phyloP scores from a whole-genome alignment of 495 filamentous ascomycete genomes.

The Aspergillus wentii region DNA sequence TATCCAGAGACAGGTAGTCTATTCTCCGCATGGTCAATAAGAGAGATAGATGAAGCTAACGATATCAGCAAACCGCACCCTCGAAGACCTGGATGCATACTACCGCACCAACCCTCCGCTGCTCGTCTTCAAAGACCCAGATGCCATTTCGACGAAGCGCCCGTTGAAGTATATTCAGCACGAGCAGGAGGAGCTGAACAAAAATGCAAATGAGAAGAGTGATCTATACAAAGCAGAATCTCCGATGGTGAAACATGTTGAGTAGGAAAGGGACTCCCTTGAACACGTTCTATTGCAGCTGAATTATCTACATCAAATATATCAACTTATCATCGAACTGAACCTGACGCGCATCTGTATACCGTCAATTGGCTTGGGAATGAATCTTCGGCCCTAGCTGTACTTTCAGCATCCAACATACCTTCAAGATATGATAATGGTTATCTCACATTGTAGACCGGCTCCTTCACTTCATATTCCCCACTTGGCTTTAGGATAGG shows the following conservation, averaged over 20 bases:
- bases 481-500: conserved; percentile 31
- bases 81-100: background rate
- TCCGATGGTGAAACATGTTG: no score
- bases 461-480: conserved; percentile 32
- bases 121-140: background rate
- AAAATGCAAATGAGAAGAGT: background rate
- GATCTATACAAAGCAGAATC: no score
- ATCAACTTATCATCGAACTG: no score
- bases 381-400: conserved; percentile 7
- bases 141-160: background rate
- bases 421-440: background rate
- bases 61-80: background rate
- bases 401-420: background rate
- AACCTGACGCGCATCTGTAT: conserved; percentile 13
- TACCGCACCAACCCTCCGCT: background rate
- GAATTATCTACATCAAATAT: no score
- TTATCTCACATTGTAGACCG: conserved; percentile 42
- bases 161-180: background rate
- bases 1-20: conserved; percentile 39
- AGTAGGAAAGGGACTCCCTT: no score
- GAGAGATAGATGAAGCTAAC: no score
- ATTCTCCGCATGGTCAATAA: no score
- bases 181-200: background rate
- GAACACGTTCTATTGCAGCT: no score
- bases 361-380: conserved; percentile 18